Evolutionary conservation across 306 rosid species (phyloP), one percentile per base, ranked within the genome.

Genomic region (Coriaria nepalensis): DNA sequence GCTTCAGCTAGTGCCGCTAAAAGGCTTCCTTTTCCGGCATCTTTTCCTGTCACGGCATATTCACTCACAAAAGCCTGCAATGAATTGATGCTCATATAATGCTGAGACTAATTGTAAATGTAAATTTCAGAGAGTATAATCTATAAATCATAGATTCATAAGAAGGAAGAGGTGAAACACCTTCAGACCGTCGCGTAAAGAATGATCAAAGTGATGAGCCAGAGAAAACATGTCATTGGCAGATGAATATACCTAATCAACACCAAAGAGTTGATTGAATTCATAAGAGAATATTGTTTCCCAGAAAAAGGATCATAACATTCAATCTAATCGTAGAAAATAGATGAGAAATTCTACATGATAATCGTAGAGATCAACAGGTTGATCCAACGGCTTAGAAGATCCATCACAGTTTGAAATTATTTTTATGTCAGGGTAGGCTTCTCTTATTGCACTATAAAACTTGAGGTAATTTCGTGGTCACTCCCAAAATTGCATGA

Each of bases 51-150:
- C 58, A 90, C 95, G 10, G 98, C 98, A 69, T 90, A 87, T 49
- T 87, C 96, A 35, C 96, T 83, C 11, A 87, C 88, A 67, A 90
- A 90, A 60, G 95, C 98, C 98, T 90, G 72, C 49, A 65, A 43
- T 14, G 49, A 43, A 29, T 37, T 48, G 14, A 8, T n/a, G 13
- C 29, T 11, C 13, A 45, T 14, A 45, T 34, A 62, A 66, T 29
- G 11, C 41, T 52, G 37, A 68, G 37, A 57, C 41, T 34, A 50
- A 8, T 40, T 47, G 29, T 34, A 57, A 12, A 13, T 32, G 42
- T 14, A 20, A 11, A 15, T 34, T 32, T 8, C 36, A 20, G 33
- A 33, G 53, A 47, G 37, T 49, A 11, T 49, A 10, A 57, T 36
- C 32, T 57, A 45, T 33, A 43, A 35, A 61, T 59, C 40, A 53